Conservation (phyloP, 371 early-diverging fungal genomes). For the Conidiobolus incongruus region DNA sequence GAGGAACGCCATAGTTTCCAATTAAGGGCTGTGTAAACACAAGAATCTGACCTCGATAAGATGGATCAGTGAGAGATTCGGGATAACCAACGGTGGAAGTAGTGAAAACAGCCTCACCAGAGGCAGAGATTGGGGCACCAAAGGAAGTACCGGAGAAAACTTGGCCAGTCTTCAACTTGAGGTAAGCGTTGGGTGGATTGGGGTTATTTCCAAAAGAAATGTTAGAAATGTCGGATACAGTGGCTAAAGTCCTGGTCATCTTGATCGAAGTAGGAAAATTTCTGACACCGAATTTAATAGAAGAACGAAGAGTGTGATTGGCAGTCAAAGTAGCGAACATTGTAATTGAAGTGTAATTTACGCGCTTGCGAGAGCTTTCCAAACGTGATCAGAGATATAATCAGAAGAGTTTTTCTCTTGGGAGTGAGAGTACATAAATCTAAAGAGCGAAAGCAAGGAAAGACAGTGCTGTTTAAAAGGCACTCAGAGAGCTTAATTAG, state of each 20-base stretch:
- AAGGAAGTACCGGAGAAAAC: slow-evolving; percentile 51
- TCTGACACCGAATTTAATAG: neutral
- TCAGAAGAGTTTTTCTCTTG: slow-evolving; percentile 60
- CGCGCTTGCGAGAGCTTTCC: slow-evolving; percentile 16
- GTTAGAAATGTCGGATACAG: slow-evolving; percentile 15
- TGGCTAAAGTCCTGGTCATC: slow-evolving; percentile 9
- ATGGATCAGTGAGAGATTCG: slow-evolving; percentile 74
- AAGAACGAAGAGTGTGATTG: neutral
- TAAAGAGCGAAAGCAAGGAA: too few species aligned
- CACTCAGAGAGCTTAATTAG: too few species aligned
- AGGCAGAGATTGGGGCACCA: slow-evolving; percentile 27
- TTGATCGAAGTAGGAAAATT: neutral
- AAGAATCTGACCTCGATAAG: slow-evolving; percentile 63
- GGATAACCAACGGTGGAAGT: slow-evolving; percentile 87
- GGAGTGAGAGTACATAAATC: slow-evolving; percentile 56
- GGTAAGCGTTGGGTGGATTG: slow-evolving; percentile 22
- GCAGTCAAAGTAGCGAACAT: neutral
- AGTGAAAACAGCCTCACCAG: slow-evolving; percentile 72
- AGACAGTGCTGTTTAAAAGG: too few species aligned
- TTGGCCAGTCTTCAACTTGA: slow-evolving; percentile 53
- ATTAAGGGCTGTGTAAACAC: slow-evolving; percentile 59
- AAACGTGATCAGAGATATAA: slow-evolving; percentile 64
- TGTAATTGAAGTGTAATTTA: neutral
- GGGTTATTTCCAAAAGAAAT: slow-evolving; percentile 7
- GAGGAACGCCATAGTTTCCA: slow-evolving; percentile 82